These are phyloP conservation scores for Coemansia sp. DNA, from an alignment of 192 early-diverging fungal genomes.

Conservation along the genomic window DNA sequence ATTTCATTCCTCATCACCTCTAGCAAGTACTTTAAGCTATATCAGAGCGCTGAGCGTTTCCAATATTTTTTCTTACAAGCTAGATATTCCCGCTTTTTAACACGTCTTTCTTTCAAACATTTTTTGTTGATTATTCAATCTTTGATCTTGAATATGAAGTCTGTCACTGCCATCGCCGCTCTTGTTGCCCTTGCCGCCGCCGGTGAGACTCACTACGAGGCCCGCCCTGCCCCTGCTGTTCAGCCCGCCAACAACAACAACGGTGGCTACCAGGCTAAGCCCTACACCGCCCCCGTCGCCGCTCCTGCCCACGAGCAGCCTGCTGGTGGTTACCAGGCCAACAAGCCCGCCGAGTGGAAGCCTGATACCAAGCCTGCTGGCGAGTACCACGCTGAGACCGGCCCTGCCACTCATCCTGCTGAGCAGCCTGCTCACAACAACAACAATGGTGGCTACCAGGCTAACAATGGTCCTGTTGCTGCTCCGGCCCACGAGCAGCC, in stretches of 20 bases:
- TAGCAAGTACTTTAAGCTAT: too few relatives aligned
- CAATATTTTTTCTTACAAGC: too few relatives aligned
- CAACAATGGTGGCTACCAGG: neutral
- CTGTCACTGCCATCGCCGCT: conserved; percentile 28
- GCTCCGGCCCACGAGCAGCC: conserved; percentile 16
- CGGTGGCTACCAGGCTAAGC: conserved; percentile 14
- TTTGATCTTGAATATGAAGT: conserved; percentile 32
- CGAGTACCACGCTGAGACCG: conserved; percentile 6
- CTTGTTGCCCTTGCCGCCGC: conserved; percentile 37
- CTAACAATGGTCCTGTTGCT: neutral
- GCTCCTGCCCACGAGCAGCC: conserved; percentile 10
- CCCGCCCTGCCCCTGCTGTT: conserved; percentile 2
- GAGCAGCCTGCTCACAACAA: too few relatives aligned
- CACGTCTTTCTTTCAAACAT: neutral
- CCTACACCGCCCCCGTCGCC: conserved; percentile 1
- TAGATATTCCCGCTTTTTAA: too few relatives aligned
- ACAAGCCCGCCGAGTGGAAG: neutral
- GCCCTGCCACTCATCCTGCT: conserved; percentile 5
- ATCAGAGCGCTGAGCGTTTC: too few relatives aligned
- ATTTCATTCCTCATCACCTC: too few relatives aligned
- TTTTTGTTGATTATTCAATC: neutral
- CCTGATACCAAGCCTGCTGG: conserved; percentile 1
- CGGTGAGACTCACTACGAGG: conserved; percentile 34
- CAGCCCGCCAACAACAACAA: neutral
- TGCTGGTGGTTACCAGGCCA: neutral